phyloP scores from a whole-genome alignment of 495 filamentous ascomycete species.

The Penicillium lagena region DNA sequence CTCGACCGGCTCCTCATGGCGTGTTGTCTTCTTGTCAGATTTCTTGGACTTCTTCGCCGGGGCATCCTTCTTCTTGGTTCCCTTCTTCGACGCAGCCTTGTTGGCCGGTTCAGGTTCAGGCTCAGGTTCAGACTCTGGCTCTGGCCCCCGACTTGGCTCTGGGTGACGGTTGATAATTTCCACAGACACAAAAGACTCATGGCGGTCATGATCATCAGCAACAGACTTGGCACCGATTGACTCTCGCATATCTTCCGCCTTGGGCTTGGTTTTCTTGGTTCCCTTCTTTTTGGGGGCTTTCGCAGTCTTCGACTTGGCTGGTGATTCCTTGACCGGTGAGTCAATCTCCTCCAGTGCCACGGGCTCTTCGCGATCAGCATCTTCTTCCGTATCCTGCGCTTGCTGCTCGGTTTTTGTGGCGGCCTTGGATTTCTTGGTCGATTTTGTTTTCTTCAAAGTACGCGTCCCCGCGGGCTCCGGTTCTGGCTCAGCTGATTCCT shows the following conservation, averaged over 20 bases:
- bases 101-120: conserved; percentile 22
- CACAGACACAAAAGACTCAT: conserved; percentile 33
- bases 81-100: conserved; percentile 23
- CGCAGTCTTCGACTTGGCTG: conserved; percentile 11
- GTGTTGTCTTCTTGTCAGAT: conserved; percentile 19
- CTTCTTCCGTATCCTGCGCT: not conserved
- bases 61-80: conserved; percentile 33
- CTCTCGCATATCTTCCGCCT: conserved; percentile 18
- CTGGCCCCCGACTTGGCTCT: conserved; percentile 7
- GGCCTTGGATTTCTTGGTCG: conserved; percentile 33
- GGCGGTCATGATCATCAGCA: conserved; percentile 21
- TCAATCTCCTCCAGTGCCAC: conserved; percentile 30
- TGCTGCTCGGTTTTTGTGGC: conserved; percentile 7
- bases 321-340: conserved; percentile 5
- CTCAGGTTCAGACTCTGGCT: conserved; percentile 6
- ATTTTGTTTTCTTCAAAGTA: conserved; percentile 27
- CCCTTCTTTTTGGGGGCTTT: conserved; percentile 23
- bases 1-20: conserved; percentile 23
- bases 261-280: conserved; percentile 17
- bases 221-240: conserved; percentile 20
- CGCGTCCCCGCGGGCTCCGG: conserved; percentile 31
- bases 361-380: conserved; percentile 1
- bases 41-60: conserved; percentile 48
- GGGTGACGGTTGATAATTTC: conserved; percentile 30
- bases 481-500: conserved; percentile 6